Conservation (phyloP, 2,329 filamentous ascomycete species). For the Phaeomoniella chlamydospora region DNA sequence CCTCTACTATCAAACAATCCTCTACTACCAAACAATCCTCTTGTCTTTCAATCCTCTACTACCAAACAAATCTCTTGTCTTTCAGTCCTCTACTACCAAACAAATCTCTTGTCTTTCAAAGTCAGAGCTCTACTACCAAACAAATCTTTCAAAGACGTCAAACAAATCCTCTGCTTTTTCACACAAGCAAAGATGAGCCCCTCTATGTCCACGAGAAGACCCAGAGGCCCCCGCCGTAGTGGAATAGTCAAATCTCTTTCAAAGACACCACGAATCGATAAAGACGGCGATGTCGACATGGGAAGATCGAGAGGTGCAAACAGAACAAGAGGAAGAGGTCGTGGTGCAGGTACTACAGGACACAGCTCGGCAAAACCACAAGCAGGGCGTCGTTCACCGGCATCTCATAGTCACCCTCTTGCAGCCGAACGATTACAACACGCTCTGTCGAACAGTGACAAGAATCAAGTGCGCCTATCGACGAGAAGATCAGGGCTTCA, state of each 20-base stretch:
- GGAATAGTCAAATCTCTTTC: constrained; percentile 35
- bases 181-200: constrained; percentile 10
- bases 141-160: too few relatives aligned
- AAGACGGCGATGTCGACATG: constrained; percentile 46
- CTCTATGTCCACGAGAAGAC: constrained; percentile 18
- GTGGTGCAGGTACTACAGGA: neutral
- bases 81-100: too few relatives aligned
- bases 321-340: constrained; percentile 4
- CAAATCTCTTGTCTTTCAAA: too few relatives aligned
- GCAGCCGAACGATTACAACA: constrained; percentile 12
- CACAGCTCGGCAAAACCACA: neutral
- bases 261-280: constrained; percentile 31
- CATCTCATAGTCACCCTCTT: constrained; percentile 7
- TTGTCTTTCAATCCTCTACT: too few relatives aligned
- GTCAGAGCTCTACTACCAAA: too few relatives aligned
- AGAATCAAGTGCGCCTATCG: constrained; percentile 1
- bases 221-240: constrained; percentile 24
- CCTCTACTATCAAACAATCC: too few relatives aligned
- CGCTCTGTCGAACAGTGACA: constrained; percentile 6
- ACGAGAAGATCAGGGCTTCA: neutral
- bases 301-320: constrained; percentile 18
- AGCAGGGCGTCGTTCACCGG: constrained; percentile 3
- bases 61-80: too few relatives aligned
- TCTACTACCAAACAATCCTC: too few relatives aligned
- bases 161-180: too few relatives aligned